Base-by-base conservation (phyloP, 768 basidiomycete species). In the Podaxis sp. region DNA sequence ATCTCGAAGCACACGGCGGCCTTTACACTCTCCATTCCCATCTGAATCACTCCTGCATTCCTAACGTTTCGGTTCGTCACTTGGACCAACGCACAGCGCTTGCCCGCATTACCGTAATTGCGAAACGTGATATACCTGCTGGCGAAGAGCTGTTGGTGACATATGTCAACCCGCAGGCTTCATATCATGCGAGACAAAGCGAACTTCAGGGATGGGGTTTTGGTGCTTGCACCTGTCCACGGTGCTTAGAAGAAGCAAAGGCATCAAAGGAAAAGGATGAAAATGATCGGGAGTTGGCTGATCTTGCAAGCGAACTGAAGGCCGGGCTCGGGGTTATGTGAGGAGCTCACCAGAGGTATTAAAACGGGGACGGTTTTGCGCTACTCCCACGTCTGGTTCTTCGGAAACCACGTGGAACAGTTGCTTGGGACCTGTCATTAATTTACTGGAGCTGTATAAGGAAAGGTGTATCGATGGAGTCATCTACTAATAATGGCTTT, bases 1-100 rank as follows among this genome's bases (percentile, higher is more conserved):
- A 94, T 68, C 76, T 94, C 54, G 93, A 95, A 73, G 84, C 88
- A 1, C 91, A 94, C 57, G 93, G 92, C 2, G 93, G 93, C 1
- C 76, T 96, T 9, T 96, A 95, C 73, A 82, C 81, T 38, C 52
- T 23, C 25, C 52, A 38, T 11, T 54, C 36, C 13, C 38, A 40
- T 27, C 38, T 55, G 37, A 40, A 28, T 55, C 25, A 55, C 28
- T 82, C 82, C 5, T 97, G 94, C 72, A 71, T 75, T 16, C 92
- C 94, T 0, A 95, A 93, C 71, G 66, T 87, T 51, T 89, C 91
- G 16, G 86, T 90, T 14, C 85, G 89, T 1, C 93, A 93, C 69
- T 73, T 91, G 59, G 87, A 91, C 70, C 81, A 79, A 64, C 84
- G 83, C 53, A 84, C 77, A 1, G 81, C 88, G 1, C 86, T 92